A percentile compares a stretch with the other conserved stretches of the same genome.
phyloP scores from a whole-genome alignment of 2,329 filamentous ascomycete genomes.

The Truncatella angustata region DNA sequence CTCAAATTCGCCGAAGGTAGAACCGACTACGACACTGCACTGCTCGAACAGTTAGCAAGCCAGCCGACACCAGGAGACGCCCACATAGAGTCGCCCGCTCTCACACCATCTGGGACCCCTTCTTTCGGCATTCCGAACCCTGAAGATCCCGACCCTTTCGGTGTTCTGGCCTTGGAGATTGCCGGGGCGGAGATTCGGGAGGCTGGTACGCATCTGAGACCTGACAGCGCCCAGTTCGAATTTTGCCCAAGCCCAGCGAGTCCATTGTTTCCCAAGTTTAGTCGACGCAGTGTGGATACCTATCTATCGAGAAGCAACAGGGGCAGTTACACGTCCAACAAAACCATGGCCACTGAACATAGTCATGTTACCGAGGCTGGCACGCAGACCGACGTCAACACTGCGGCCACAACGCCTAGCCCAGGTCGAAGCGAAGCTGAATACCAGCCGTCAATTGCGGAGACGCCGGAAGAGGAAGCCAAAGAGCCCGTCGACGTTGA shows the following conservation, averaged over 20 bases:
- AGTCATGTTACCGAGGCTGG: constrained; percentile 69
- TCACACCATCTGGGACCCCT: constrained; percentile 35
- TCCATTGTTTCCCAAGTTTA: constrained; percentile 58
- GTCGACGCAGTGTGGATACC: constrained; percentile 70
- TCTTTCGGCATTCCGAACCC: constrained; percentile 75
- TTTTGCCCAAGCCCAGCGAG: constrained; percentile 76
- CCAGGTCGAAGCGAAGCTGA: constrained; percentile 54
- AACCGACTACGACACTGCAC: constrained; percentile 64
- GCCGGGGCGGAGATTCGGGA: constrained; percentile 87
- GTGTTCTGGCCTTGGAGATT: constrained; percentile 85
- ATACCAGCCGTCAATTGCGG: constrained; percentile 36
- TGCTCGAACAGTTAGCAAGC: constrained; percentile 63
- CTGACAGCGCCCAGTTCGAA: constrained; percentile 77
- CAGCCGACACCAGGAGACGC: constrained; percentile 77
- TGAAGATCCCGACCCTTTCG: constrained; percentile 88
- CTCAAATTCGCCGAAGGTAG: constrained; percentile 87
- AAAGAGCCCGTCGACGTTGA: constrained; percentile 52
- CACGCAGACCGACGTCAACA: constrained; percentile 59
- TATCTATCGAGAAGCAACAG: constrained; percentile 58
- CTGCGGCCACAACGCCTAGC: constrained; percentile 54
- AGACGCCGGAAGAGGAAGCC: constrained; percentile 30
- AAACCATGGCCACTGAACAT: constrained; percentile 56
- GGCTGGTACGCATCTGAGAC: constrained; percentile 74
- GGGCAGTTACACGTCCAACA: constrained; percentile 73
- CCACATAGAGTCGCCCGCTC: constrained; percentile 46